Conservation (phyloP, 345 rosid species). For the Gossypium raimondii region DNA sequence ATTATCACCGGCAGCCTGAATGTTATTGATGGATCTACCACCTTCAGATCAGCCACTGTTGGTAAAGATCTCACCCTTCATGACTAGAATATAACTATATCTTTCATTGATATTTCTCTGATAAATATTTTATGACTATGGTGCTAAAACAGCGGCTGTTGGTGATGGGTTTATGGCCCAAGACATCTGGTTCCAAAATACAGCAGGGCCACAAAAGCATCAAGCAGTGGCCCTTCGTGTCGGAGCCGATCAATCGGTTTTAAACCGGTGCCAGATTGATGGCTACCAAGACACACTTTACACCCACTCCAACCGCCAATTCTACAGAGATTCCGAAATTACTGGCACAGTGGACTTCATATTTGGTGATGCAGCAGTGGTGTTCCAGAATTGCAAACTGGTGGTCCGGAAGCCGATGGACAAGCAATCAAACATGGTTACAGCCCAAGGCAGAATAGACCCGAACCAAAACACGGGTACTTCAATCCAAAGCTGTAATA, state of each 20-base stretch:
- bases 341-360: conserved; percentile 82
- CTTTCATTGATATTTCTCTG: no score
- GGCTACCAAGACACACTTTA: conserved; percentile 82
- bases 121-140: background rate
- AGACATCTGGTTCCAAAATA: conserved; percentile 73
- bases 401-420: conserved; percentile 59
- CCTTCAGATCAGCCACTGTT: conserved; percentile 72
- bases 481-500: conserved; percentile 63
- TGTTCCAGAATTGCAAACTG: conserved; percentile 63
- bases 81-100: no score
- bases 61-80: conserved; percentile 34
- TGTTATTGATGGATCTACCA: conserved; percentile 52
- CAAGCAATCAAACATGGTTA: conserved; percentile 63
- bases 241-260: conserved; percentile 68
- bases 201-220: conserved; percentile 67
- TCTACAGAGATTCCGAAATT: conserved; percentile 58
- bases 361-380: conserved; percentile 67
- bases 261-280: conserved; percentile 65
- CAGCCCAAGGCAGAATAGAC: conserved; percentile 77
- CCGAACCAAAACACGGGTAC: conserved; percentile 72
- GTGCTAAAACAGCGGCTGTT: conserved; percentile 43
- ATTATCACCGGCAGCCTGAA: conserved; percentile 61
- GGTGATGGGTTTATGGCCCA: conserved; percentile 93
- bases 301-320: conserved; percentile 63
- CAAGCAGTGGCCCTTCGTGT: conserved; percentile 85